phyloP scores from a whole-genome alignment of 306 rosid species.

The Albizia julibrissin region DNA sequence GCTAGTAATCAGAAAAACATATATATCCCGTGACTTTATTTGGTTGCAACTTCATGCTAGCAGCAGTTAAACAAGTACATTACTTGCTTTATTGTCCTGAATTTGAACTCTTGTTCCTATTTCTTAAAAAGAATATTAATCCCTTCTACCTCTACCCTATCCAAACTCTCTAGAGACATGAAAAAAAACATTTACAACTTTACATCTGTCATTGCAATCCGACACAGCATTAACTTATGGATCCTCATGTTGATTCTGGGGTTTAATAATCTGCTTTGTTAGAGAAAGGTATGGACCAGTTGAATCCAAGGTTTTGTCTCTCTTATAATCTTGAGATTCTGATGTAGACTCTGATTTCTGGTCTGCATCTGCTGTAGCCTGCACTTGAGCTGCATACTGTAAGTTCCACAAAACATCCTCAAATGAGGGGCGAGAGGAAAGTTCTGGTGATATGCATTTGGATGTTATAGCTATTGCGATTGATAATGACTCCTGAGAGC shows the following conservation, averaged over 20 bases:
- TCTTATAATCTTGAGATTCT: constrained; percentile 27
- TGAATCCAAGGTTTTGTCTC: constrained; percentile 22
- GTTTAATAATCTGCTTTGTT: constrained; percentile 4
- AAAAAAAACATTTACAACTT: constrained; percentile 41
- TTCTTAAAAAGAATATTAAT: not conserved
- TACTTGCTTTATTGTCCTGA: constrained; percentile 6
- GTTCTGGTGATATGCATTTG: constrained; percentile 71
- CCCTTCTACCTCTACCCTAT: constrained; percentile 16
- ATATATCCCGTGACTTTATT: not conserved
- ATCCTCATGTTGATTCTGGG: not conserved
- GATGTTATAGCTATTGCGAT: constrained; percentile 70
- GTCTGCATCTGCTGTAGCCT: constrained; percentile 74
- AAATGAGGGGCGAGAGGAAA: constrained; percentile 67
- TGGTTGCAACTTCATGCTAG: not conserved
- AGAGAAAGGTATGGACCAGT: constrained; percentile 2
- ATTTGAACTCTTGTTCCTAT: constrained; percentile 16
- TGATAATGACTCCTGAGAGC: constrained; percentile 77
- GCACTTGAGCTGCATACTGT: constrained; percentile 90
- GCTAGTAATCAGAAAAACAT: not conserved
- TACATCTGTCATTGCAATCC: constrained; percentile 31
- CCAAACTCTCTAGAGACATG: constrained; percentile 20
- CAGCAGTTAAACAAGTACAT: not conserved
- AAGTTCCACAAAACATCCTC: constrained; percentile 90
- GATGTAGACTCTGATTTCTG: constrained; percentile 66
- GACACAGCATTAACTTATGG: constrained; percentile 10